phyloP scores from a whole-genome alignment of 805 yeast genomes.

The Candida sphagnicola region DNA sequence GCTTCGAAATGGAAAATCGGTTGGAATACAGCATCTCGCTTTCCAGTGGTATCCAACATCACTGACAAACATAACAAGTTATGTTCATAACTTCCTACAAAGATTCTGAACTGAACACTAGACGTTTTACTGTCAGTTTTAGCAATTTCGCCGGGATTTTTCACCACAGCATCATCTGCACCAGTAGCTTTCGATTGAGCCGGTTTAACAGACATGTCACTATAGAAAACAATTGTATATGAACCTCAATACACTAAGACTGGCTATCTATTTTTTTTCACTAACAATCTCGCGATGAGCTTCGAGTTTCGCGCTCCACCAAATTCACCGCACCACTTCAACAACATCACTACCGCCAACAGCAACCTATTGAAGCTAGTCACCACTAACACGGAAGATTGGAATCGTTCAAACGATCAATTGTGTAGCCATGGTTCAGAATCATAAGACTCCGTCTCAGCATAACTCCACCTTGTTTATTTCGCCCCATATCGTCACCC shows the following conservation, averaged over 20 bases:
- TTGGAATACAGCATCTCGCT: conserved; percentile 63
- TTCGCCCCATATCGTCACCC: conserved; percentile 56
- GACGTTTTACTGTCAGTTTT: background rate
- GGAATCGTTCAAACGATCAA: too few relatives aligned
- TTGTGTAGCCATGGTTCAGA: conserved; percentile 16
- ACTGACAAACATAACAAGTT: conserved; percentile 80
- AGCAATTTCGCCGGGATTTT: background rate
- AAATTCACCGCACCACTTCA: conserved; percentile 2
- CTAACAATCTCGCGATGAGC: conserved; percentile 3
- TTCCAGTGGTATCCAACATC: conserved; percentile 42
- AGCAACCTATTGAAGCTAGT: too few relatives aligned
- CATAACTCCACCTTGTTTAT: conserved; percentile 72
- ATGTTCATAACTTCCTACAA: conserved; percentile 96
- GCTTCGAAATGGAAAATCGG: conserved; percentile 97
- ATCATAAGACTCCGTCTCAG: conserved; percentile 44
- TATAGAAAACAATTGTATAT: background rate
- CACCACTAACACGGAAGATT: too few relatives aligned
- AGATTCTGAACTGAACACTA: conserved; percentile 58
- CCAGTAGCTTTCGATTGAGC: conserved; percentile 2
- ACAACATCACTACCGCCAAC: too few relatives aligned
- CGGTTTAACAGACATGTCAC: background rate
- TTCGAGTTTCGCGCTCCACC: background rate
- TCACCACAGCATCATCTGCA: background rate
- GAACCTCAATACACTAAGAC: background rate
- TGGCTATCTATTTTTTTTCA: too few relatives aligned